Evolutionary conservation across 108 stramenopile genomes (phyloP).

Genomic region (Fragilariopsis cylindrus): DNA sequence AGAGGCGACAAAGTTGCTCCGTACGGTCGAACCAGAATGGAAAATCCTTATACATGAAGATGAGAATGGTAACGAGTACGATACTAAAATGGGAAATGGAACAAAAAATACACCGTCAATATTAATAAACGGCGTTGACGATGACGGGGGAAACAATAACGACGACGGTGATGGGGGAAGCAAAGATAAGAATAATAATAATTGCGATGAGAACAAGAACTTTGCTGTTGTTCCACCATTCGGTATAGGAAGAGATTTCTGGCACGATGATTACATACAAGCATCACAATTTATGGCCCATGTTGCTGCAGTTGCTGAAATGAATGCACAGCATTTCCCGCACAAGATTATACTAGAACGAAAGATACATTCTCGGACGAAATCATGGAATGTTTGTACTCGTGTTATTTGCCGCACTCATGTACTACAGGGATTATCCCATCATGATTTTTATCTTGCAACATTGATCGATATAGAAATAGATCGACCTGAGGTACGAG

Average conservation of each 20-base stretch:
- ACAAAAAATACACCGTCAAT: background rate
- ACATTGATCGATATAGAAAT: constrained; percentile 58
- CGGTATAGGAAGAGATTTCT: constrained; percentile 31
- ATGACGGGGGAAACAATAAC: background rate
- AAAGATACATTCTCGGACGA: constrained; percentile 19
- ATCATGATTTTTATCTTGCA: constrained; percentile 60
- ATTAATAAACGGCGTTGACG: background rate
- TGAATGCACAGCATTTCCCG: constrained; percentile 62
- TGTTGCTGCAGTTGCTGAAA: constrained; percentile 57
- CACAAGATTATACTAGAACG: constrained; percentile 34
- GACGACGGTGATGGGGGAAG: background rate
- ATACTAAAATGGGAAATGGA: background rate
- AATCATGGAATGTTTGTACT: constrained; percentile 42
- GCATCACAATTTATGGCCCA: constrained; percentile 45
- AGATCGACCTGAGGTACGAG: constrained; percentile 34
- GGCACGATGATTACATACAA: constrained; percentile 47
- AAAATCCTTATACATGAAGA: constrained; percentile 20
- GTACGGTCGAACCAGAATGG: constrained; percentile 47
- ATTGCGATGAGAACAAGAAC: background rate
- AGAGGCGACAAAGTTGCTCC: constrained; percentile 23
- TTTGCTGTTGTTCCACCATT: constrained; percentile 11
- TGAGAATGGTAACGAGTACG: background rate
- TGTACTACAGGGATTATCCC: constrained; percentile 53
- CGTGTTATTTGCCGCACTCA: constrained; percentile 43
- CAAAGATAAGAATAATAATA: background rate